Base-by-base conservation (phyloP, 495 filamentous ascomycete genomes). In the Hypoxylon rickii region DNA sequence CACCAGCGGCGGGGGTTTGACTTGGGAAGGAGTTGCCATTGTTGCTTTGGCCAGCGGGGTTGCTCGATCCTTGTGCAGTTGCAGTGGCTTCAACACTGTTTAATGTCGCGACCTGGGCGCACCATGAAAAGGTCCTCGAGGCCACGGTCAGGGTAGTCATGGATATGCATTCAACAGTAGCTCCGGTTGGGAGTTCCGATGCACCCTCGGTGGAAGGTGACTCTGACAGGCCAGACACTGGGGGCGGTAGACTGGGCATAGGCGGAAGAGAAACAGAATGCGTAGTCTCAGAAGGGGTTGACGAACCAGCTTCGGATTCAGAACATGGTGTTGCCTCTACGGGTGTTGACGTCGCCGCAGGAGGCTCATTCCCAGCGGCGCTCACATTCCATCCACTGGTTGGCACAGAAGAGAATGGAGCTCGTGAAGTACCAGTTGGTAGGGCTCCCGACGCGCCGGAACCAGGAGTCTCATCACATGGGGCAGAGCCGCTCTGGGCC, bases 51-150 rank as follows among this genome's bases (percentile, higher is more conserved):
- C 29, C 40, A 12, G 17, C n/a, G 21, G 29, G 11, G 38, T 11
- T 36, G 17, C 17, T 54, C 46, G 41, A 38, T 15, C 50, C 38
- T 12, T 38, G 24, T 15, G 29, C 57, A 0, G 53, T 56, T 31
- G 40, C 13, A 5, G 24, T 42, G n/a, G 20, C 26, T 13, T 10
- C 46, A 39, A 37, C 19, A 12, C 41, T 43, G 4, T 44, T 44
- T 10, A 48, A 18, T 34, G 63, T 48, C 38, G 58, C 55, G 15
- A 68, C 49, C 41, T 63, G 59, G 37, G 44, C 58, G 50, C 65
- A 68, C 65, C 65, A 68, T n/a, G 63, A 66, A 16, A 66, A 66
- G 1, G 63, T 68, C 33, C 58, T 63, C 26, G 63, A 63, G 6
- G 40, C 54, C 45, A 68, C 55, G 13, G 61, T 58, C 43, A 68